These are phyloP conservation scores for Kazachstania psychrophila DNA, from an alignment of 805 yeast genomes.

Conservation along the genomic window DNA sequence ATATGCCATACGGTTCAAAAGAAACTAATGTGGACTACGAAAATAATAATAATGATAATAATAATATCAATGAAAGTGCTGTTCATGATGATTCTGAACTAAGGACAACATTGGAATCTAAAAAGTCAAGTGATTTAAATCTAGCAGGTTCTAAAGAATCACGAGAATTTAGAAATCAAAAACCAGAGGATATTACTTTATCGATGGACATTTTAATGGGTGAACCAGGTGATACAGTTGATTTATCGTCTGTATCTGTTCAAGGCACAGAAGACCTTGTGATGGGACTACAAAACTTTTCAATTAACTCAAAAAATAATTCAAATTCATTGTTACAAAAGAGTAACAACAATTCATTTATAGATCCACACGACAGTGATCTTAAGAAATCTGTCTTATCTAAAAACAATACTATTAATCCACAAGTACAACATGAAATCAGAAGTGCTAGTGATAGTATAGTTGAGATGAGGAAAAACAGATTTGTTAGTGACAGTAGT, in stretches of 20 bases:
- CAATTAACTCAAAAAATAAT: conserved; percentile 1
- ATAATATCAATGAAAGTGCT: not conserved
- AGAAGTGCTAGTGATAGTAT: conserved; percentile 23
- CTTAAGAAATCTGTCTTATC: not conserved
- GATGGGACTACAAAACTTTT: conserved; percentile 2
- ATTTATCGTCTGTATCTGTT: conserved; percentile 13
- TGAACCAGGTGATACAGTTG: conserved; percentile 30
- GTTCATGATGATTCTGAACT: not conserved
- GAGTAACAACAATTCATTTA: not conserved
- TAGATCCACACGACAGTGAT: not conserved
- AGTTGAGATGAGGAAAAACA: conserved; percentile 6
- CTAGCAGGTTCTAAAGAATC: not conserved
- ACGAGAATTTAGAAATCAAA: no score
- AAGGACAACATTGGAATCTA: not conserved
- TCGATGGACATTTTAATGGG: conserved; percentile 23
- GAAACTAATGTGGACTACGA: not conserved
- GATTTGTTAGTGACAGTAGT: conserved; percentile 7
- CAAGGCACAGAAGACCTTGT: conserved; percentile 1
- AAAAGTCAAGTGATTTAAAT: not conserved
- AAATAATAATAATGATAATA: not conserved
- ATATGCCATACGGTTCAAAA: conserved; percentile 21
- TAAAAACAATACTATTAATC: no score
- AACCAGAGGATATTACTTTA: not conserved
- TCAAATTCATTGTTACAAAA: not conserved
- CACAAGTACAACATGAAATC: no score